Conservation (phyloP, 306 rosid genomes). For the Casuarina glauca region DNA sequence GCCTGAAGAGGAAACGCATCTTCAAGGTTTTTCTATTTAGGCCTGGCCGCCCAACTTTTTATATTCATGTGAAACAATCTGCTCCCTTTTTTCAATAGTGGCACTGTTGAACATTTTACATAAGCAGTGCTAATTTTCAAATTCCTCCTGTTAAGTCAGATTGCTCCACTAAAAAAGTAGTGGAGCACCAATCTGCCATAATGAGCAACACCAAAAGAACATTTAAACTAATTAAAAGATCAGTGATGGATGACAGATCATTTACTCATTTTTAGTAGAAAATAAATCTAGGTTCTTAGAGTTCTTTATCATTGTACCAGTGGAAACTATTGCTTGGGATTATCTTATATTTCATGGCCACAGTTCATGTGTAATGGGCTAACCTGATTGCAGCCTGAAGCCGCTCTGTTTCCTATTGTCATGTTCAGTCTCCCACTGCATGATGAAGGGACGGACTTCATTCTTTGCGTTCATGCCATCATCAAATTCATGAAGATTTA, state of each 20-base stretch:
- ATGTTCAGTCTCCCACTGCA: not conserved
- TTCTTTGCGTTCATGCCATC: not conserved
- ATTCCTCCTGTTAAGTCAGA: constrained; percentile 2
- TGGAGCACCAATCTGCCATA: constrained; percentile 16
- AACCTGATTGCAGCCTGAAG: too few relatives aligned
- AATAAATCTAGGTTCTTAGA: not conserved
- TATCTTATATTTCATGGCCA: not conserved
- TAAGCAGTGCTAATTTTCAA: not conserved
- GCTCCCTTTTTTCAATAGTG: not conserved
- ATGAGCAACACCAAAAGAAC: not conserved
- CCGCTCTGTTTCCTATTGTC: not conserved
- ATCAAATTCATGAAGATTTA: not conserved
- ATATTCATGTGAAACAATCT: too few relatives aligned
- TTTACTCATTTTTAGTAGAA: not conserved
- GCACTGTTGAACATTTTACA: not conserved
- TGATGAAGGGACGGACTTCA: not conserved
- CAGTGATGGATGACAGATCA: not conserved
- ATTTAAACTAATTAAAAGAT: not conserved
- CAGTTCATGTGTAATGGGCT: too few relatives aligned
- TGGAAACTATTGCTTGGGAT: not conserved
- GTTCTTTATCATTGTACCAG: not conserved
- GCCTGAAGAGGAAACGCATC: too few relatives aligned
- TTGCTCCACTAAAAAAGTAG: constrained; percentile 17
- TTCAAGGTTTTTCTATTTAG: not conserved
- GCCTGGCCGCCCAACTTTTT: too few relatives aligned